Conservation (phyloP, 2,329 filamentous ascomycete species). For the Cytospora schulzeri region DNA sequence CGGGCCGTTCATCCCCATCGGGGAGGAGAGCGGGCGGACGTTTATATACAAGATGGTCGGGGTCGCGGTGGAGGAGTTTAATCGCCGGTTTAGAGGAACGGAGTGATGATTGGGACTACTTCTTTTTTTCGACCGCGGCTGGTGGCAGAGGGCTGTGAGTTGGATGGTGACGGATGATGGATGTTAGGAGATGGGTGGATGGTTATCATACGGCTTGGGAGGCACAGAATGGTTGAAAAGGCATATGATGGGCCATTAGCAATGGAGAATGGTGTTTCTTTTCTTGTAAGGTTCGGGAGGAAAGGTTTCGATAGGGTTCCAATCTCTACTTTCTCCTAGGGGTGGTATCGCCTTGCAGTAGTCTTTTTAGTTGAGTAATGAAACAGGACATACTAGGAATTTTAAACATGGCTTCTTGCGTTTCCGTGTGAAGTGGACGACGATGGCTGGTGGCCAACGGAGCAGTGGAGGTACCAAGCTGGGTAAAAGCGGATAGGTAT, state of each 20-base stretch:
- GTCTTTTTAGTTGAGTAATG: not conserved
- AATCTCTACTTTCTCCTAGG: not conserved
- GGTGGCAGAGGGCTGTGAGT: not conserved
- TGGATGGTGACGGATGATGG: not conserved
- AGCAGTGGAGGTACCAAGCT: no score
- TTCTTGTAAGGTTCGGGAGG: no score
- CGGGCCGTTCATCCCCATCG: conserved; percentile 91
- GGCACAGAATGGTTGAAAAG: not conserved
- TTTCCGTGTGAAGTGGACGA: no score
- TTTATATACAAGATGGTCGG: conserved; percentile 69
- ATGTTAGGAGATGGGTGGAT: not conserved
- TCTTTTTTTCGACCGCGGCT: not conserved
- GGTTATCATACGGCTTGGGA: not conserved
- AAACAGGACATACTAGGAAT: not conserved
- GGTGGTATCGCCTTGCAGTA: not conserved
- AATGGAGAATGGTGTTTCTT: conserved; percentile 20
- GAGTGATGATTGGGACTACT: conserved; percentile 33
- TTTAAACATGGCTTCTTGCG: not conserved
- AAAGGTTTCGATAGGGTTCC: no score
- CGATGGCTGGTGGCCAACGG: no score
- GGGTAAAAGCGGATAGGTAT: no score
- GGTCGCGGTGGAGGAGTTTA: conserved; percentile 68
- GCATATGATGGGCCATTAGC: conserved; percentile 6
- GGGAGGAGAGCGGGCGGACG: conserved; percentile 74
- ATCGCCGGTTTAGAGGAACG: conserved; percentile 57